Evolutionary conservation across 352 stramenopile species (phyloP), one percentile per base, ranked within the genome.

Genomic region (Globisporangium carolinianum): DNA sequence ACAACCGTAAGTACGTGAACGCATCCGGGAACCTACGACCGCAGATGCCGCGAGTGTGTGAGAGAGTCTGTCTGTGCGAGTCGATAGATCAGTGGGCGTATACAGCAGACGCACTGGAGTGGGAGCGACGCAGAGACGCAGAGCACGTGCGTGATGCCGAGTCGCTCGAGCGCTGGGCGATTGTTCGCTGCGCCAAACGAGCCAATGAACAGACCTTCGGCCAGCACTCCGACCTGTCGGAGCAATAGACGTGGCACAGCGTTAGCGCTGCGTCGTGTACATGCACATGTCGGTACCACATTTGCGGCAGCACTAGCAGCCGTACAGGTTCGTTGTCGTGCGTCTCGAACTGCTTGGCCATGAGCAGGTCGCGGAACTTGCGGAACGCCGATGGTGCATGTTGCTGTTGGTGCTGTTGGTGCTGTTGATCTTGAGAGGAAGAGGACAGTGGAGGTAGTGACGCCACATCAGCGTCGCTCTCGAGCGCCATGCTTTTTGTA

Each of bases 181-280:
- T 91, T 89, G 51, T 61, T 71, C 0, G 79, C 81, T 5, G 78
- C 71, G 35, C 79, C 82, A 37, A 85, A 86, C 1, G 79, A 87
- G 6, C 84, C 82, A 48, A 94, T 78, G 62, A 77, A 91, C 7
- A 94, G 58, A 6, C 67, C 67, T 38, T 9, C 14, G 0, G 77
- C 58, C 0, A 73, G 42, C n/a, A 86, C 68, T 11, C 67, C 52
- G 2, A 53, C 58, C 68, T 75, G 24, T 24, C 38, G 15, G 41
- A 38, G 52, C 10, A 50, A 17, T 5, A 41, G 39, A 6, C 18
- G 39, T 5, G n/a, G 42, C 14, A 15, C 39, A 37, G 6, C n/a
- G 12, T 47, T 15, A 47, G 42, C 42, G 17, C 4, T 5, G 0
- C 42, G 11, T 6, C 5, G 11, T n/a, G 6, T 15, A n/a, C 42